Percentiles rank a stretch among this genome's conserved stretches.
These are phyloP conservation scores for Cladobotryum mycophilum DNA, from an alignment of 2,329 filamentous ascomycete genomes.

Conservation along the genomic window DNA sequence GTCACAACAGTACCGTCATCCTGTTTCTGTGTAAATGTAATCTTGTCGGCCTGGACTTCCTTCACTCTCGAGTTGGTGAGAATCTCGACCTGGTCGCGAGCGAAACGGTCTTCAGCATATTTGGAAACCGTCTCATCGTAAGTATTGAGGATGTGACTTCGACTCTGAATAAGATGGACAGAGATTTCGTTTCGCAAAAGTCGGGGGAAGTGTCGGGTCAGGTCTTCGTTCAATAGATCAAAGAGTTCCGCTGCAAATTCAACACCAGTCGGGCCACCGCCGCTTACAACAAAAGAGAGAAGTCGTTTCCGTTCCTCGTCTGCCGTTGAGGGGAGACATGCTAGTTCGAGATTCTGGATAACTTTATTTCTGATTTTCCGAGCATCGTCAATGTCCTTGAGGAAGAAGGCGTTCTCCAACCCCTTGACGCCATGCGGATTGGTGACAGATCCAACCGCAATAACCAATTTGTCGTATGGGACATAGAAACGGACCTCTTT, in stretches of 20 bases:
- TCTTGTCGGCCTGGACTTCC: constrained; percentile 76
- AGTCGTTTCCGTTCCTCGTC: constrained; percentile 83
- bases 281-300: constrained; percentile 92
- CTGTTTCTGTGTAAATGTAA: constrained; percentile 79
- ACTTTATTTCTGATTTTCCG: constrained; percentile 83
- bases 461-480: constrained; percentile 92
- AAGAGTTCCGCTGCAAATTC: constrained; percentile 96
- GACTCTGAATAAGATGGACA: constrained; percentile 91
- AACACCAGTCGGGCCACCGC: constrained; percentile 91
- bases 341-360: constrained; percentile 80
- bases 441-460: constrained; percentile 85
- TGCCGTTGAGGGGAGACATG: constrained; percentile 84
- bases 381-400: constrained; percentile 93
- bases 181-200: constrained; percentile 96
- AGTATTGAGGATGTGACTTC: constrained; percentile 93
- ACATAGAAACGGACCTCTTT: constrained; percentile 81
- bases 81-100: constrained; percentile 84
- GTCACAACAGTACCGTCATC: constrained; percentile 67
- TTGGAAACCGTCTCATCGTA: constrained; percentile 92
- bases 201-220: constrained; percentile 75
- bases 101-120: constrained; percentile 87
- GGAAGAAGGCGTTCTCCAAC: constrained; percentile 85
- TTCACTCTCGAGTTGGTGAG: constrained; percentile 90
- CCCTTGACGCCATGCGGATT: constrained; percentile 96
- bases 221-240: constrained; percentile 92